These are phyloP conservation scores for Geopyxis carbonaria DNA, from an alignment of 495 filamentous ascomycete species.

Conservation along the genomic window DNA sequence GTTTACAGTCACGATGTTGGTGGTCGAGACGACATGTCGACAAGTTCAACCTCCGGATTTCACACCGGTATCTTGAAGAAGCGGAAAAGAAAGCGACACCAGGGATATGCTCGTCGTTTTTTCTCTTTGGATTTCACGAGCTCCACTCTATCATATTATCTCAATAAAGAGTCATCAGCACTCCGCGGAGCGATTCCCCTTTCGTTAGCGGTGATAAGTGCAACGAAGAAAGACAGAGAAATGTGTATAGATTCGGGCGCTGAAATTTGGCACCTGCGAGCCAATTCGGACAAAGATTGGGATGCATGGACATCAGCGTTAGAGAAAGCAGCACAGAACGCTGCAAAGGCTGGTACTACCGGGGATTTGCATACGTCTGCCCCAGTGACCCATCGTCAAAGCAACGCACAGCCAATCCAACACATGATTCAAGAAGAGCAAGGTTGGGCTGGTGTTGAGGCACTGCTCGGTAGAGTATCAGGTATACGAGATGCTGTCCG, in stretches of 20 bases:
- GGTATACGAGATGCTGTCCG: slow-evolving; percentile 77
- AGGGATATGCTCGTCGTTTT: slow-evolving; percentile 81
- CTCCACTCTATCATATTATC: slow-evolving; percentile 86
- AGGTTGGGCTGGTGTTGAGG: slow-evolving; percentile 74
- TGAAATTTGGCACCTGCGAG: slow-evolving; percentile 91
- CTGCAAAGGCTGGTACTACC: slow-evolving; percentile 21
- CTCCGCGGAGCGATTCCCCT: slow-evolving; percentile 84
- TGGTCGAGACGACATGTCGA: slow-evolving; percentile 22
- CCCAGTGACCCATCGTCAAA: slow-evolving; percentile 6
- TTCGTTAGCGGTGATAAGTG: slow-evolving; percentile 73
- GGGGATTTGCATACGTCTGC: slow-evolving; percentile 6
- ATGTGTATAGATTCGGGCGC: slow-evolving; percentile 95
- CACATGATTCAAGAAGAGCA: slow-evolving; percentile 40
- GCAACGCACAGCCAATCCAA: slow-evolving; percentile 10
- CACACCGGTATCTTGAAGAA: slow-evolving; percentile 74
- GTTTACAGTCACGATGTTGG: slow-evolving; percentile 30
- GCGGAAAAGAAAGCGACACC: slow-evolving; percentile 75
- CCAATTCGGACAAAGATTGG: slow-evolving; percentile 67
- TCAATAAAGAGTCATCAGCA: slow-evolving; percentile 76
- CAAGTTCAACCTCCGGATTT: slow-evolving; percentile 31
- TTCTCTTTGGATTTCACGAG: slow-evolving; percentile 88
- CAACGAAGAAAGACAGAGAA: slow-evolving; percentile 68
- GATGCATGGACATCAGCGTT: slow-evolving; percentile 69
- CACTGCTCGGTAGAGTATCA: slow-evolving; percentile 63
- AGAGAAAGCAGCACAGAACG: slow-evolving; percentile 45